Evolutionary conservation across 2,329 filamentous ascomycete genomes (phyloP).

Genomic region (Calonectria pteridis): DNA sequence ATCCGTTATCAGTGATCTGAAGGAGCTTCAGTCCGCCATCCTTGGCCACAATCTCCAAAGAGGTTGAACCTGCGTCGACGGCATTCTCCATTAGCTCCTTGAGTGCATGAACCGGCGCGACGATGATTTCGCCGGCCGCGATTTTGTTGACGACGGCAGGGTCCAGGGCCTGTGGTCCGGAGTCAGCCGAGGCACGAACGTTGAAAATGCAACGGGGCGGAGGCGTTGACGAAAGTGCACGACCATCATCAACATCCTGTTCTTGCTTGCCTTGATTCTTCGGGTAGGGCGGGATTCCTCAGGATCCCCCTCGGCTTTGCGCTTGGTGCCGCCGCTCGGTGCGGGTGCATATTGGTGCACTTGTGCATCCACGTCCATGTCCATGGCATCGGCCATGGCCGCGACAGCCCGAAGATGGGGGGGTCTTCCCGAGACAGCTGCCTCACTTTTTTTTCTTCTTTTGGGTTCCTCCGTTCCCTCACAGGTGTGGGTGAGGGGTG

Average conservation of each 20-base stretch:
- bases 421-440: background rate
- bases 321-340: slow-evolving; percentile 57
- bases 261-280: slow-evolving; percentile 61
- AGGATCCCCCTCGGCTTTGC: slow-evolving; percentile 58
- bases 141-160: slow-evolving; percentile 98
- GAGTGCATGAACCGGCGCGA: slow-evolving; percentile 93
- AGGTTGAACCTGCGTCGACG: slow-evolving; percentile 95
- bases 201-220: slow-evolving; percentile 21
- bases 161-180: slow-evolving; percentile 77
- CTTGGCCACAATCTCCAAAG: slow-evolving; percentile 90
- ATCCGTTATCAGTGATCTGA: slow-evolving; percentile 97
- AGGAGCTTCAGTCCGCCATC: slow-evolving; percentile 95
- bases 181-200: slow-evolving; percentile 22
- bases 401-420: background rate
- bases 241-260: background rate
- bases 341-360: slow-evolving; percentile 19
- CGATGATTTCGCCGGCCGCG: slow-evolving; percentile 97
- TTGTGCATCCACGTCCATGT: slow-evolving; percentile 45
- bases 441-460: slow-evolving; percentile 13
- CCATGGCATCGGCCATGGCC: slow-evolving; percentile 57
- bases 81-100: slow-evolving; percentile 98
- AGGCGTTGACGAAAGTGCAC: background rate
- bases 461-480: background rate
- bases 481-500: background rate
- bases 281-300: slow-evolving; percentile 57